Conservation (phyloP, 139 green algal genomes). For the Deuterostichococcus epilithicus region DNA sequence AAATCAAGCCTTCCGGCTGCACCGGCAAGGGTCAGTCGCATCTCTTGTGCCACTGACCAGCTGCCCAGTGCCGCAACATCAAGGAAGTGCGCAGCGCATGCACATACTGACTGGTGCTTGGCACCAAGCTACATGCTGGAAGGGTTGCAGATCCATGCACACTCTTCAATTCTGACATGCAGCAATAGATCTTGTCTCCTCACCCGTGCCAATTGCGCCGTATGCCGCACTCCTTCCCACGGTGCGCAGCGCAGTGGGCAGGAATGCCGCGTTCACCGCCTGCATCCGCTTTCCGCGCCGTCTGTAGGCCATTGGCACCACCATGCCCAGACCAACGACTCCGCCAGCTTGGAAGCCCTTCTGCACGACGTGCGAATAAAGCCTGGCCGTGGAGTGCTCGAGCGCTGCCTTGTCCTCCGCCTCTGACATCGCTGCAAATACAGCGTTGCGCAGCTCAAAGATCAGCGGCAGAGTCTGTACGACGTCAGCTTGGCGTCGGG, state of each 20-base stretch:
- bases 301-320: slow-evolving; percentile 13
- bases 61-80: too few species aligned
- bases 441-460: too few species aligned
- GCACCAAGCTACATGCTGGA: too few species aligned
- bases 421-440: not conserved
- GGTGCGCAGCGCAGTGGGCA: not conserved
- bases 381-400: not conserved
- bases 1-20: too few species aligned
- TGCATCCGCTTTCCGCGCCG: not conserved
- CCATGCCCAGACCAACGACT: not conserved
- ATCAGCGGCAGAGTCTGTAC: too few species aligned
- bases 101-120: too few species aligned
- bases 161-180: too few species aligned
- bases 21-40: too few species aligned
- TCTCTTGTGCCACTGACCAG: too few species aligned
- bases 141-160: too few species aligned
- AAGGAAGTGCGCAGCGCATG: too few species aligned
- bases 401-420: not conserved
- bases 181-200: not conserved
- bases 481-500: too few species aligned
- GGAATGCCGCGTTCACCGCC: not conserved
- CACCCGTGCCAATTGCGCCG: slow-evolving; percentile 12
- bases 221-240: slow-evolving; percentile 4
- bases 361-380: slow-evolving; percentile 14
- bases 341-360: slow-evolving; percentile 23